Evolutionary conservation across 2,329 filamentous ascomycete genomes (phyloP).

Genomic region (Elsinoe batatas): DNA sequence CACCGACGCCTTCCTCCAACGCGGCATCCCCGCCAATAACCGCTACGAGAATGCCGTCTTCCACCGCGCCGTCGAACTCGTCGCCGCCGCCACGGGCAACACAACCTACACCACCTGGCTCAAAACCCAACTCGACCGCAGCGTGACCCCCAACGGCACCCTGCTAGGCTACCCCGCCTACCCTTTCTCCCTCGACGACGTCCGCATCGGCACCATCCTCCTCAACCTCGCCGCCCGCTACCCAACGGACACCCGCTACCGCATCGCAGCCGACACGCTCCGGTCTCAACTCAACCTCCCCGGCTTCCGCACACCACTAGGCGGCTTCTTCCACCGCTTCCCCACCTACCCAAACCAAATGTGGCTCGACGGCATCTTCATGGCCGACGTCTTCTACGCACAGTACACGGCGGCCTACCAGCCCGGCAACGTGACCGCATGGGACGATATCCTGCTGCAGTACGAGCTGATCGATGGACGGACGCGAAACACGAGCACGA

Average conservation of each 20-base stretch:
- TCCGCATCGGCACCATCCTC: slow-evolving; percentile 67
- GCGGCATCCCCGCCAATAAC: slow-evolving; percentile 10
- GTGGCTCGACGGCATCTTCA: slow-evolving; percentile 47
- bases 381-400: slow-evolving; percentile 36
- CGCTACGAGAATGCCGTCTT: slow-evolving; percentile 2
- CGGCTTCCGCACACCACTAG: slow-evolving; percentile 20
- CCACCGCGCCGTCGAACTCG: slow-evolving; percentile 1
- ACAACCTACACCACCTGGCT: background rate
- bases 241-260: slow-evolving; percentile 44
- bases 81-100: background rate
- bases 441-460: slow-evolving; percentile 22
- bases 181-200: slow-evolving; percentile 75
- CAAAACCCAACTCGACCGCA: slow-evolving; percentile 1
- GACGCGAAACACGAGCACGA: slow-evolving; percentile 34
- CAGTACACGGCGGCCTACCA: slow-evolving; percentile 19
- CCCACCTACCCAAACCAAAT: slow-evolving; percentile 41
- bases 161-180: slow-evolving; percentile 78
- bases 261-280: slow-evolving; percentile 62
- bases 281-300: slow-evolving; percentile 70
- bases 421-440: slow-evolving; percentile 12
- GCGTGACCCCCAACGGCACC: slow-evolving; percentile 69
- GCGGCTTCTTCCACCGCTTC: slow-evolving; percentile 28
- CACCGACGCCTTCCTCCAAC: background rate
- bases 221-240: slow-evolving; percentile 64
- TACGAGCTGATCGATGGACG: background rate